Percentiles rank a stretch among this genome's conserved stretches.
Conservation (phyloP, 2,329 filamentous ascomycete species). For the Claviceps humidiphila region DNA sequence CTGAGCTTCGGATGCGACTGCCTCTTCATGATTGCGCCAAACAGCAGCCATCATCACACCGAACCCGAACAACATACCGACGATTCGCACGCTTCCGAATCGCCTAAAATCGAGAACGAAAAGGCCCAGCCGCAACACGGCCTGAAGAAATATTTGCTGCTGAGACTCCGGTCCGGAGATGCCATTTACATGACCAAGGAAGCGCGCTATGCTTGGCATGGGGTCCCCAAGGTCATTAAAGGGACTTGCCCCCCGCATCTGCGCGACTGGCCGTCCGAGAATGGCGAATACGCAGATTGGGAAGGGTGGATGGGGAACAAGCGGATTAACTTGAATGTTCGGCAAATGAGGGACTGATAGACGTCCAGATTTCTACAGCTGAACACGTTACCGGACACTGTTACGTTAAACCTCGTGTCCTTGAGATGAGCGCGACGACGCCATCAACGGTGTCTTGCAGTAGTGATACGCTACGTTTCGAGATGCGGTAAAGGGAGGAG, state of each 20-base stretch:
- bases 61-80: not conserved
- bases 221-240: conserved; percentile 73
- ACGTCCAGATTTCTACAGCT: no score
- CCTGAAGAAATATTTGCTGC: conserved; percentile 37
- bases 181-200: conserved; percentile 77
- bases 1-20: conserved; percentile 83
- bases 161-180: conserved; percentile 72
- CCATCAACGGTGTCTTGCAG: no score
- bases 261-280: conserved; percentile 55
- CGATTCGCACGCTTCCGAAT: no score
- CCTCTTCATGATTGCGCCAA: conserved; percentile 71
- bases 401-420: no score
- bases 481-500: no score
- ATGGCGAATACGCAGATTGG: conserved; percentile 52
- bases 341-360: conserved; percentile 59
- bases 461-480: no score
- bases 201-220: conserved; percentile 87
- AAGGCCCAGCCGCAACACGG: conserved; percentile 1
- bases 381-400: no score
- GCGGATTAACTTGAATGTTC: conserved; percentile 80
- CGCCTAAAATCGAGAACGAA: not conserved
- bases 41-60: conserved; percentile 14
- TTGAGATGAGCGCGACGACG: no score
- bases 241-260: conserved; percentile 68
- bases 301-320: conserved; percentile 79